Evolutionary conservation across 768 basidiomycete species (phyloP).

Genomic region (Lactarius sp.): DNA sequence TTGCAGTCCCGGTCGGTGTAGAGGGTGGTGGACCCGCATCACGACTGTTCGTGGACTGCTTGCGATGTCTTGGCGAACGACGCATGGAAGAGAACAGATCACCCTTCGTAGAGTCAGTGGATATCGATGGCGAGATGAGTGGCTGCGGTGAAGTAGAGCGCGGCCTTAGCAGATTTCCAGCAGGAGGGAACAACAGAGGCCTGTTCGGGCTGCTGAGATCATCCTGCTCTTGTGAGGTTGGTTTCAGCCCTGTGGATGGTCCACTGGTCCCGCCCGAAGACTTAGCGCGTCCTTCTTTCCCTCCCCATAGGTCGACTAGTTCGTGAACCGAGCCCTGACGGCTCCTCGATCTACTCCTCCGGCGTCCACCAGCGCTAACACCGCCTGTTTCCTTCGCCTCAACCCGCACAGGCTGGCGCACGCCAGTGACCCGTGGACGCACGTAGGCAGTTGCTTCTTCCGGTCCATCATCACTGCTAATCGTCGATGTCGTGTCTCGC

Average conservation of each 20-base stretch:
- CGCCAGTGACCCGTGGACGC: not conserved
- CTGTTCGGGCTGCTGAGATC: not conserved
- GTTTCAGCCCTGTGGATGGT: not conserved
- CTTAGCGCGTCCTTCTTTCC: slow-evolving; percentile 33
- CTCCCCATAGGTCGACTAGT: slow-evolving; percentile 74
- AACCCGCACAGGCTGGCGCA: not conserved
- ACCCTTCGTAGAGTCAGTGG: slow-evolving; percentile 9
- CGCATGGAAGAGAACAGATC: slow-evolving; percentile 2
- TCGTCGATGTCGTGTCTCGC: slow-evolving; percentile 41
- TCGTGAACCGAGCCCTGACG: slow-evolving; percentile 83
- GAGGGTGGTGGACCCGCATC: slow-evolving; percentile 12
- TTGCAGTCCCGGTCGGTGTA: not conserved
- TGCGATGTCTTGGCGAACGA: slow-evolving; percentile 15
- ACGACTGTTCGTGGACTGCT: slow-evolving; percentile 19
- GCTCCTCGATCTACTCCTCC: slow-evolving; percentile 41
- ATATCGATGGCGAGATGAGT: slow-evolving; percentile 12
- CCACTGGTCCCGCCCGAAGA: not conserved
- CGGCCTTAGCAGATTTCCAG: slow-evolving; percentile 1
- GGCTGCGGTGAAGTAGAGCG: slow-evolving; percentile 22
- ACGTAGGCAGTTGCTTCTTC: slow-evolving; percentile 37
- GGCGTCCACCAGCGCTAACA: slow-evolving; percentile 28
- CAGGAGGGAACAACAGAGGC: slow-evolving; percentile 10
- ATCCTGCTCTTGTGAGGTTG: slow-evolving; percentile 10
- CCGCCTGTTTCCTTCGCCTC: slow-evolving; percentile 22
- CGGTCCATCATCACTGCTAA: slow-evolving; percentile 53